phyloP scores from a whole-genome alignment of 208 protist genomes.

The Novymonas esmeraldas region DNA sequence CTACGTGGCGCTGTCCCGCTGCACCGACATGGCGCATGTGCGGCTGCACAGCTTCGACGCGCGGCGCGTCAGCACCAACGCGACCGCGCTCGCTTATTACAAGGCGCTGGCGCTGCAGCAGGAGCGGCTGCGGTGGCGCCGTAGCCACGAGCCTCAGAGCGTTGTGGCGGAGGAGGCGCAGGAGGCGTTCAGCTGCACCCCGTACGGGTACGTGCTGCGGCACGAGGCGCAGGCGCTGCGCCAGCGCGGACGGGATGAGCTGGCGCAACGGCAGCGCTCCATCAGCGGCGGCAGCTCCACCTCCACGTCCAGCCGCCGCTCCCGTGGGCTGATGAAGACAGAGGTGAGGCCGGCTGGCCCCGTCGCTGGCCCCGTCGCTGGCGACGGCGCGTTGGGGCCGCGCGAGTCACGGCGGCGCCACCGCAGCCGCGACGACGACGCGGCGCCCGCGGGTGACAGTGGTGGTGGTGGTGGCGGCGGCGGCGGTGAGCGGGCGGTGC shows the following conservation, averaged over 20 bases:
- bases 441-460: too few relatives aligned
- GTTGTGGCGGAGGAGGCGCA: conserved; percentile 5
- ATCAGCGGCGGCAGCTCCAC: not conserved
- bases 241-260: conserved; percentile 18
- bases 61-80: conserved; percentile 55
- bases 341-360: not conserved
- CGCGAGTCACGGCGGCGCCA: too few relatives aligned
- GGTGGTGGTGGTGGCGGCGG: too few relatives aligned
- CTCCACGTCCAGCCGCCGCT: conserved; percentile 5
- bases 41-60: conserved; percentile 71
- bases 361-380: not conserved
- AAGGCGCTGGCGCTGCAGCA: conserved; percentile 58
- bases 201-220: conserved; percentile 19
- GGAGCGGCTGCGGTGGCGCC: conserved; percentile 37
- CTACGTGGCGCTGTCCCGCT: conserved; percentile 91
- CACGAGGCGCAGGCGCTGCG: not conserved
- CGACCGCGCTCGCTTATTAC: conserved; percentile 81
- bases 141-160: conserved; percentile 17
- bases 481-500: not conserved
- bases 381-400: not conserved
- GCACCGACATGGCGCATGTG: conserved; percentile 62
- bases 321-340: too few relatives aligned
- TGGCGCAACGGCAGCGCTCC: not conserved
- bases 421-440: not conserved
- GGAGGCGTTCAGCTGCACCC: conserved; percentile 18